Evolutionary conservation across 331 rosid genomes (phyloP), one percentile per base, ranked within the genome.

Genomic region (Quercus lobata): DNA sequence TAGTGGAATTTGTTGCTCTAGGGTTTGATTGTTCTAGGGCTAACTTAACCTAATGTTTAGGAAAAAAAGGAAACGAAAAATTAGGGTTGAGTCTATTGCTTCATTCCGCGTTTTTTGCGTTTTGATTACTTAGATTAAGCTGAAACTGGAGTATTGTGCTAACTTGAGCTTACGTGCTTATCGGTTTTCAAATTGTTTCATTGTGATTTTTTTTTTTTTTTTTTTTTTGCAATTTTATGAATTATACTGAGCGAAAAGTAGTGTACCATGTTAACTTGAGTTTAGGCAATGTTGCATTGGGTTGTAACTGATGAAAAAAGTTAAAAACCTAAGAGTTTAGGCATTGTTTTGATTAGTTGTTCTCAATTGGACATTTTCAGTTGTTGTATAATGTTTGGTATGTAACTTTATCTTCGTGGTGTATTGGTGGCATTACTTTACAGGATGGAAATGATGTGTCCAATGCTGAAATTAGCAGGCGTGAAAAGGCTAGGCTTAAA

Each of bases 401-500:
- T 19, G 6, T 30, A 35, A 71, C 53, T 17, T 25, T 30, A 57
- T 70, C 25, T 12, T 24, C 49, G 54, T 17, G 60, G 24, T 29
- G 29, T n/a, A 21, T 41, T 3, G n/a, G 5, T 49, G 16, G 57
- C 49, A 41, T 58, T 30, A 52, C 49, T 18, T 76, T 10, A 79
- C 86, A 95, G 91, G 97, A 79, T 61, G 92, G 78, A 66, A 80
- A 80, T 21, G 70, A 71, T 63, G 78, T 10, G 66, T 83, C 70
- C 21, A 79, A 72, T 68, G 90, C 90, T 65, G 88, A 90, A 76
- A 80, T 90, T 77, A 80, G 93, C 82, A 91, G 87, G 91, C 96
- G 97, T 10, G 99, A 95, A 73, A 95, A 83, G 83, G 94, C 89
- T 15, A 91, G 99, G 72, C 91, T 95, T 37, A 89, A 57, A 68